Percentiles rank a stretch among this genome's conserved stretches.
Conservation (phyloP, 306 rosid species). For the Trifolium subterraneum region DNA sequence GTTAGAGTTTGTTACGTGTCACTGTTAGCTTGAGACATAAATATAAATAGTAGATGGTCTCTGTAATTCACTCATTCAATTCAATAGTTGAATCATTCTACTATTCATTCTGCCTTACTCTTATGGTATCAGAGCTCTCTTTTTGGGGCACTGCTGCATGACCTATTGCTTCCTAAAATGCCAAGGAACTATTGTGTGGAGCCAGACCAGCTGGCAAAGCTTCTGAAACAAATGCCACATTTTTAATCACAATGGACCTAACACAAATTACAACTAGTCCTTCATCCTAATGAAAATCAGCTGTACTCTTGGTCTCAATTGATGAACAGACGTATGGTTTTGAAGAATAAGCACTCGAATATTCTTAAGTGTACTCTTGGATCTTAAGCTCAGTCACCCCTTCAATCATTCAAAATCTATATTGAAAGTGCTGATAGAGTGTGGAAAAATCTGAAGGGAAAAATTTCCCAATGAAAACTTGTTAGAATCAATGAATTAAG, state of each 20-base stretch:
- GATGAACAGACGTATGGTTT: neutral
- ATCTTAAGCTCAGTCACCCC: neutral
- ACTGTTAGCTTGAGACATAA: neutral
- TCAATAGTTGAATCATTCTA: neutral
- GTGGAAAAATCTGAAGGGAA: conserved; percentile 8
- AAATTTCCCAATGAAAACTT: neutral
- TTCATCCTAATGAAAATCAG: neutral
- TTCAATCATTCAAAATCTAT: neutral
- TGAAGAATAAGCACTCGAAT: neutral
- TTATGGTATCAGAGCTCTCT: neutral
- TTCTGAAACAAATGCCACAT: neutral
- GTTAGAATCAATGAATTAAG: neutral
- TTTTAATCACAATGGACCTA: neutral
- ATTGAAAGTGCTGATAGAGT: neutral
- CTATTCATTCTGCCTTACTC: neutral
- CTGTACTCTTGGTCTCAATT: neutral
- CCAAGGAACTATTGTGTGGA: neutral
- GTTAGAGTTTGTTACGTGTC: neutral
- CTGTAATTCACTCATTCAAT: neutral
- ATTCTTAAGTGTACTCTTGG: neutral
- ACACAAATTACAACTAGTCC: neutral
- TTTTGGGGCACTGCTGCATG: neutral
- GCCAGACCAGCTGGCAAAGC: neutral
- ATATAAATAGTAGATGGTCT: neutral
- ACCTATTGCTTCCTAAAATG: neutral